Percentiles rank a stretch among this genome's conserved stretches.
Conservation (phyloP, 495 filamentous ascomycete genomes). For the Pseudomonodictys pantanalensis region DNA sequence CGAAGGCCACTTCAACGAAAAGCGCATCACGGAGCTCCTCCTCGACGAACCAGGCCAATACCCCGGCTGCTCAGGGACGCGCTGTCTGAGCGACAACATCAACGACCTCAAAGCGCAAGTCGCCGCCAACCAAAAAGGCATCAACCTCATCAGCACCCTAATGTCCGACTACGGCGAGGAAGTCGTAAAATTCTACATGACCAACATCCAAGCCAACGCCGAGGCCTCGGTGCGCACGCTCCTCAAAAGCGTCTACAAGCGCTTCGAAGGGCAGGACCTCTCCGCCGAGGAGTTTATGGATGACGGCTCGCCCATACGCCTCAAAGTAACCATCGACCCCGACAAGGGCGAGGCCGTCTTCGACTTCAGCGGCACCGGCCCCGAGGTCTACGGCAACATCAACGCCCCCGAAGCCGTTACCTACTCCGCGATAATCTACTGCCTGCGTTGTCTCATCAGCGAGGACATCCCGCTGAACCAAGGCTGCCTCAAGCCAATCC, state of each 20-base stretch:
- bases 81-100: conserved; percentile 89
- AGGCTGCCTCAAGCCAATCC: conserved; percentile 85
- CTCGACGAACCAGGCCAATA: conserved; percentile 80
- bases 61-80: conserved; percentile 82
- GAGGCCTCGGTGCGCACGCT: conserved; percentile 80
- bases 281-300: conserved; percentile 86
- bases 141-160: conserved; percentile 78
- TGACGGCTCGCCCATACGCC: conserved; percentile 80
- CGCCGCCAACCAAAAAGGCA: conserved; percentile 93
- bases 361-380: conserved; percentile 87
- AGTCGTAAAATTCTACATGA: conserved; percentile 95
- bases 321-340: conserved; percentile 80
- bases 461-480: conserved; percentile 96
- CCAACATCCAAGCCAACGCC: conserved; percentile 87
- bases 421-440: conserved; percentile 95
- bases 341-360: conserved; percentile 84
- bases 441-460: conserved; percentile 84
- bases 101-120: conserved; percentile 96
- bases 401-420: conserved; percentile 95
- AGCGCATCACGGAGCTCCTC: conserved; percentile 78
- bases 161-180: conserved; percentile 88
- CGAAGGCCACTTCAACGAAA: conserved; percentile 84
- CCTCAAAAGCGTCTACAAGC: conserved; percentile 71
- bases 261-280: conserved; percentile 74
- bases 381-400: conserved; percentile 91